Evolutionary conservation across 2,329 filamentous ascomycete genomes (phyloP).

Genomic region (Sporothrix brasiliensis): DNA sequence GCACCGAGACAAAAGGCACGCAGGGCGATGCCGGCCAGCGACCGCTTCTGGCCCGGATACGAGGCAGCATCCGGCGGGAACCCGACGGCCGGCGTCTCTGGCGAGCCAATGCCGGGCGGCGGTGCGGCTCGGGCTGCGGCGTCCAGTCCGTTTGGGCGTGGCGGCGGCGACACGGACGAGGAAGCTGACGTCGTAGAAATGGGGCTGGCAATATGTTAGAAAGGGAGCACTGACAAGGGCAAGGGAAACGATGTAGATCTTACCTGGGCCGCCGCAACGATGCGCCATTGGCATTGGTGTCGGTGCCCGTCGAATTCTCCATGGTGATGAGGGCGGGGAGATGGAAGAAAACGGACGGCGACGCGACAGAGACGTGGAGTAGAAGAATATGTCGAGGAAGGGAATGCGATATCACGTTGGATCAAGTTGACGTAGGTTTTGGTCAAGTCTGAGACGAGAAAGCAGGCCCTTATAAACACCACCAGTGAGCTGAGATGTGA

Average conservation of each 20-base stretch:
- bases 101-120: slow-evolving; percentile 10
- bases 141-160: neutral
- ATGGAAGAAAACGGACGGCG: neutral
- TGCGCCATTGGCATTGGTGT: neutral
- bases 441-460: neutral
- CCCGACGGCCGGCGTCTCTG: slow-evolving; percentile 34
- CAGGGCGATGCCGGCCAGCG: slow-evolving; percentile 62
- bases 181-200: neutral
- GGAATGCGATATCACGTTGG: too few species aligned
- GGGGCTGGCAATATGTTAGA: neutral
- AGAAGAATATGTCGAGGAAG: neutral
- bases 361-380: neutral
- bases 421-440: too few species aligned
- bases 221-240: neutral
- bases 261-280: slow-evolving; percentile 17
- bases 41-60: slow-evolving; percentile 56
- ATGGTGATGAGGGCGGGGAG: neutral
- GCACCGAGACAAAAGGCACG: slow-evolving; percentile 59
- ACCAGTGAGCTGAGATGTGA: neutral
- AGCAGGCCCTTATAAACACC: slow-evolving; percentile 15
- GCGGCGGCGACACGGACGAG: neutral
- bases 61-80: slow-evolving; percentile 41
- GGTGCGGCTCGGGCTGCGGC: slow-evolving; percentile 3
- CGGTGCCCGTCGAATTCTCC: neutral
- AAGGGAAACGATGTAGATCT: neutral